Conservation (phyloP, 306 rosid genomes). For the Vigna nakashimae region DNA sequence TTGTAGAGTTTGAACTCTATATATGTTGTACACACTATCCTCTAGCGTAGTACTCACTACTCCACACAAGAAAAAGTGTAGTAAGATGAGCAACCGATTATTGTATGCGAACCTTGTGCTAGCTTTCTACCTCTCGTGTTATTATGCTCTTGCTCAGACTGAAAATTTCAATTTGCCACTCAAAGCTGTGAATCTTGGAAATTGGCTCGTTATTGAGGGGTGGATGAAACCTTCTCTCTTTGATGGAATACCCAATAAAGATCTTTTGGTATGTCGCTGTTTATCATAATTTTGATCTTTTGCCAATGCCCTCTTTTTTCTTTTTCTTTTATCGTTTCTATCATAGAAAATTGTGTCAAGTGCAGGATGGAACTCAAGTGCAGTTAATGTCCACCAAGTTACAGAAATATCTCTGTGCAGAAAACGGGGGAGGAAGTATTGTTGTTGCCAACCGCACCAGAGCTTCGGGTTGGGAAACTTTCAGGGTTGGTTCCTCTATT, state of each 20-base stretch:
- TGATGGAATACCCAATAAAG: slow-evolving; percentile 63
- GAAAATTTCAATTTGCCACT: slow-evolving; percentile 50
- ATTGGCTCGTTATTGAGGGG: slow-evolving; percentile 72
- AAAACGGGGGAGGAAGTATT: slow-evolving; percentile 63
- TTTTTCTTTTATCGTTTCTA: no score
- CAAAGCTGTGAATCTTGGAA: slow-evolving; percentile 74
- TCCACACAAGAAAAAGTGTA: slow-evolving; percentile 12
- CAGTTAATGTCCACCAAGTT: slow-evolving; percentile 61
- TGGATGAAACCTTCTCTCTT: slow-evolving; percentile 78
- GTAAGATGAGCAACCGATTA: slow-evolving; percentile 32
- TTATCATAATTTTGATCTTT: neutral
- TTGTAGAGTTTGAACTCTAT: neutral
- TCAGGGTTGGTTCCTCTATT: slow-evolving; percentile 51
- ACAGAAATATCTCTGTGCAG: slow-evolving; percentile 57
- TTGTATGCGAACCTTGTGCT: slow-evolving; percentile 35
- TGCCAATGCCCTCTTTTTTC: neutral
- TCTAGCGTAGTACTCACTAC: slow-evolving; percentile 8
- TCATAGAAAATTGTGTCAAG: neutral
- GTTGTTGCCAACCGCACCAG: slow-evolving; percentile 59
- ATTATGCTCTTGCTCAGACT: slow-evolving; percentile 44
- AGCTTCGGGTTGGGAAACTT: slow-evolving; percentile 69
- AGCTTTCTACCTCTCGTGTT: slow-evolving; percentile 37
- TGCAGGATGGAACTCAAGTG: slow-evolving; percentile 79
- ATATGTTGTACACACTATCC: slow-evolving; percentile 10
- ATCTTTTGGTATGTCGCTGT: slow-evolving; percentile 56